phyloP scores from a whole-genome alignment of 163 green algal species.

The Chlamydomonas reinhardtii region DNA sequence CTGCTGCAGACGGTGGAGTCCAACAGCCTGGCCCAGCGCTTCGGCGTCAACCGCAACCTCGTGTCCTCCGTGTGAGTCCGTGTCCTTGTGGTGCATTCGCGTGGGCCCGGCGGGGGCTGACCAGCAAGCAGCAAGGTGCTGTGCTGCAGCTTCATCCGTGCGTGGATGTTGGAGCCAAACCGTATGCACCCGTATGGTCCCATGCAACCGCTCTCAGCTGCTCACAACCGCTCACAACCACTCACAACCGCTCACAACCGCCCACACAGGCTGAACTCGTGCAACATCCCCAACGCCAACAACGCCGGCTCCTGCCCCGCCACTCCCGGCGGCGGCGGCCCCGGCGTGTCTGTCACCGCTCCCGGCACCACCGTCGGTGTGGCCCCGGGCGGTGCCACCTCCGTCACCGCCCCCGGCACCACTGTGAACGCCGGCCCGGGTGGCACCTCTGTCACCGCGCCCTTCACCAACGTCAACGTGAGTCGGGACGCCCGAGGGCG shows the following conservation, averaged over 20 bases:
- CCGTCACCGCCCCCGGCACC: constrained; percentile 9
- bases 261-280: constrained; percentile 34
- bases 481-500: neutral
- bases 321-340: neutral
- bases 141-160: too few species aligned
- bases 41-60: constrained; percentile 9
- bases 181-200: too few species aligned
- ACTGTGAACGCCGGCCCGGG: neutral
- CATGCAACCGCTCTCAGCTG: too few species aligned
- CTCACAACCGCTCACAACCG: too few species aligned
- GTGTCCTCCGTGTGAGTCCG: constrained; percentile 10
- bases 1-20: neutral
- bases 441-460: constrained; percentile 10
- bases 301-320: neutral
- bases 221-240: too few species aligned
- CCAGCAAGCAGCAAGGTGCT: too few species aligned
- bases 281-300: neutral
- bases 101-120: too few species aligned
- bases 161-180: too few species aligned
- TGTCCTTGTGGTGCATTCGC: too few species aligned
- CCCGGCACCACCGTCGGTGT: neutral
- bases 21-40: constrained; percentile 9
- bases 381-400: neutral
- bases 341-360: neutral
- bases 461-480: neutral